Percentiles rank a stretch among this genome's conserved stretches.
Evolutionary conservation across 2,329 filamentous ascomycete species (phyloP).

Genomic region (Magnaporthiopsis rhizophila): DNA sequence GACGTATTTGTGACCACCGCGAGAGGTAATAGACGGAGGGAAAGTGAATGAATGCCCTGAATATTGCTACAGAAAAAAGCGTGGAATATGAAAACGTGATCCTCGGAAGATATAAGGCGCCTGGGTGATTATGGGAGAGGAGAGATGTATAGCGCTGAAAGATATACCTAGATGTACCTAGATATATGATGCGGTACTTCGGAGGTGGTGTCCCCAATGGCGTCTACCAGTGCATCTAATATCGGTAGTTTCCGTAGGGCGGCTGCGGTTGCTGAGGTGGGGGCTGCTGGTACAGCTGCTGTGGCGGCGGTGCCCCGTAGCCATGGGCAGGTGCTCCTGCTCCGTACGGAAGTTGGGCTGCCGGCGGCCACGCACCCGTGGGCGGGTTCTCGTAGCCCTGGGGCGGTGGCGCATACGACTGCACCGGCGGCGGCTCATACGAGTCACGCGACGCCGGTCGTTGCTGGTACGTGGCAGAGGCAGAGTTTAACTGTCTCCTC

Average conservation of each 20-base stretch:
- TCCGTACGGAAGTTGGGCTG: conserved; percentile 4
- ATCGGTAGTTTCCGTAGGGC: conserved; percentile 13
- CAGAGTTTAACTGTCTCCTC: conserved; percentile 28
- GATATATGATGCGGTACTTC: not conserved
- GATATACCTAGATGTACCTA: no score
- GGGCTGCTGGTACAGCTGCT: conserved; percentile 9
- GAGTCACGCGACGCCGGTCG: conserved; percentile 38
- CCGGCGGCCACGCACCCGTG: conserved; percentile 6
- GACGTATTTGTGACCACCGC: not conserved
- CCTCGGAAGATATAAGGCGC: not conserved
- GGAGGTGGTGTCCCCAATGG: not conserved
- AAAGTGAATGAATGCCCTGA: not conserved
- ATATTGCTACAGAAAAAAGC: not conserved
- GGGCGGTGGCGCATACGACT: conserved; percentile 17
- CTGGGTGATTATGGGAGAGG: not conserved
- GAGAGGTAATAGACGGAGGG: not conserved
- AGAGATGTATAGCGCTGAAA: not conserved
- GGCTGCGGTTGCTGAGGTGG: conserved; percentile 7
- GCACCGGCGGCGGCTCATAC: conserved; percentile 31
- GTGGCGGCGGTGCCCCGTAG: conserved; percentile 8
- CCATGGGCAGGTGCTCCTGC: conserved; percentile 2
- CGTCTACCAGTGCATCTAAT: conserved; percentile 1
- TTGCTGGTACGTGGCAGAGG: conserved; percentile 34
- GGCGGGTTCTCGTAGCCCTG: conserved; percentile 6
- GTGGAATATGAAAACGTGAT: not conserved